These are phyloP conservation scores for Citrus cavaleriei DNA, from an alignment of 345 rosid species.

Conservation along the genomic window DNA sequence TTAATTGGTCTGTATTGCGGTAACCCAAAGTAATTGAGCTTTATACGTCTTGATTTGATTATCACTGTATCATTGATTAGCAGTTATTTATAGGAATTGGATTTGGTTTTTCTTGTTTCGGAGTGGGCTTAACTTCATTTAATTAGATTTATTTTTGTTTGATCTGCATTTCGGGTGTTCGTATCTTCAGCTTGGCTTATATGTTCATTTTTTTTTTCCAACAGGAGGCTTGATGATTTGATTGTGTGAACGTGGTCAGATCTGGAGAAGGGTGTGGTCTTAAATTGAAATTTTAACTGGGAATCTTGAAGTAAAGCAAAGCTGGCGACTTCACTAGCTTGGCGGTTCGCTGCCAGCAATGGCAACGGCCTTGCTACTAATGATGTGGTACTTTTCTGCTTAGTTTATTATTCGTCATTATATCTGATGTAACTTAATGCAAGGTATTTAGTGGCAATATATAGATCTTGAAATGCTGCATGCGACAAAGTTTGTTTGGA, in stretches of 20 bases:
- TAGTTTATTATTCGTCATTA: not conserved
- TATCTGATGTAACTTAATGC: not conserved
- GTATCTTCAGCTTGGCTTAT: constrained; percentile 4
- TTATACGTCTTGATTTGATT: constrained; percentile 2
- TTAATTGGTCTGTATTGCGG: not conserved
- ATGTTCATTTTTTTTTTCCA: not conserved
- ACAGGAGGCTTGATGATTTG: constrained; percentile 69
- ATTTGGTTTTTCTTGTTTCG: constrained; percentile 6
- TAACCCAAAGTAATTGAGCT: not conserved
- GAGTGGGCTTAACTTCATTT: not conserved
- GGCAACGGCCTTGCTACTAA: constrained; percentile 66
- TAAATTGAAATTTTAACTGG: constrained; percentile 22
- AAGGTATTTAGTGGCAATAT: not conserved
- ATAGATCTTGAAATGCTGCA: not conserved
- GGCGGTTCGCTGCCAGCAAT: constrained; percentile 79
- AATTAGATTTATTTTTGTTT: constrained; percentile 14
- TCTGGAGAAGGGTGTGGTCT: constrained; percentile 49
- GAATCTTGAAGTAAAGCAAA: constrained; percentile 41
- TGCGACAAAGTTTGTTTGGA: not conserved
- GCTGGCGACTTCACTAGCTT: constrained; percentile 79
- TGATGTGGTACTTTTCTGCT: constrained; percentile 47
- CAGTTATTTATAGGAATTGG: not conserved
- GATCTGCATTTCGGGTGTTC: constrained; percentile 29
- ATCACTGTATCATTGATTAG: not conserved
- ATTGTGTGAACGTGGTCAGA: constrained; percentile 40